Conservation (phyloP, 2,329 filamentous ascomycete species). For the Epichloe baconii region DNA sequence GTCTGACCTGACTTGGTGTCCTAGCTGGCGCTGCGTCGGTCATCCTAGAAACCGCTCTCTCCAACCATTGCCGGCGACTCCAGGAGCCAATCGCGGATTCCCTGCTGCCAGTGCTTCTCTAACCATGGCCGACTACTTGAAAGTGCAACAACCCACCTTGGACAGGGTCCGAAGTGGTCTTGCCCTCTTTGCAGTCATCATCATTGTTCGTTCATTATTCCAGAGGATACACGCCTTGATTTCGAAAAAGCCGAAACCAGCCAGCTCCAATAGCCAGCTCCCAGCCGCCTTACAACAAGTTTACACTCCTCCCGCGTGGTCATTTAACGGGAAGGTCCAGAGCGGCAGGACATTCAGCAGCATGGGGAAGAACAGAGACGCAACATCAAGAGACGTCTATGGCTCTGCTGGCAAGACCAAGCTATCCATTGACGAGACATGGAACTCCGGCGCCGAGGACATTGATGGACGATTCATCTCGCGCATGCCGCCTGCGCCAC, state of each 20-base stretch:
- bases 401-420: slow-evolving; percentile 6
- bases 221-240: slow-evolving; percentile 9
- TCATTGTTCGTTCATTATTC: slow-evolving; percentile 20
- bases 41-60: background rate
- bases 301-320: slow-evolving; percentile 10
- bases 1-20: background rate
- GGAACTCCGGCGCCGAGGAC: slow-evolving; percentile 14
- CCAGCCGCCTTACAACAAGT: slow-evolving; percentile 8
- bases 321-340: slow-evolving; percentile 16
- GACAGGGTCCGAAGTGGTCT: slow-evolving; percentile 16
- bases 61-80: slow-evolving; percentile 20
- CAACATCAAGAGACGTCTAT: slow-evolving; percentile 7
- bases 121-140: slow-evolving; percentile 18
- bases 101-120: slow-evolving; percentile 15
- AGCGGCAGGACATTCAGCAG: background rate
- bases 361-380: slow-evolving; percentile 1
- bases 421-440: slow-evolving; percentile 15
- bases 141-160: slow-evolving; percentile 16
- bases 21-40: background rate
- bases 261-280: slow-evolving; percentile 4
- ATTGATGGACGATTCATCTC: slow-evolving; percentile 20
- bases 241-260: background rate
- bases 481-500: slow-evolving; percentile 31
- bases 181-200: slow-evolving; percentile 21
- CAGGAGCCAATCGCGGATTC: slow-evolving; percentile 20